Base-by-base conservation (phyloP, 768 basidiomycete species). In the Pulveroboletus ravenelii region DNA sequence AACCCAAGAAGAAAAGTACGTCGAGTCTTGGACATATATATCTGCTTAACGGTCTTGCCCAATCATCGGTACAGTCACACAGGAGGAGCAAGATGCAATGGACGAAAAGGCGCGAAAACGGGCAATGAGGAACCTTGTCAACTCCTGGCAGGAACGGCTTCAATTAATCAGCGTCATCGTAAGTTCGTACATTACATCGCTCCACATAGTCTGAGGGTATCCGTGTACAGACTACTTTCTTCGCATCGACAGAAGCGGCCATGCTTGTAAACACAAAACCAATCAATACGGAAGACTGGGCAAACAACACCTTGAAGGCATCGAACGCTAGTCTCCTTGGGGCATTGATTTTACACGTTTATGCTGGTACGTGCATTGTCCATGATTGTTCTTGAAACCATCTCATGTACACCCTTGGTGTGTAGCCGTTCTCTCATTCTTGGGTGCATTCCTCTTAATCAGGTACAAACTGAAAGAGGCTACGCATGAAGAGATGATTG, bases 81-180 rank as follows among this genome's bases (percentile, higher is more conserved):
- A 81, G 51, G 65, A 71, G 44, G 74, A 79, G 1, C 80, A 82
- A 54, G 68, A 82, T 54, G 56, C 68, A 8, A 65, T 61, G 23
- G 82, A 83, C 50, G 76, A 76, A 8, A 63, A 72, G 50, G 72
- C 71, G 12, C 67, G 71, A 35, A 68, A 66, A 54, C 70, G 73
- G 44, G 78, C 75, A 3, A 69, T 76, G 68, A 73, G 64, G 43
- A 76, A 79, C 37, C 70, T 82, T 3, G 71, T 80, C n/a, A 74
- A 75, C 56, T 78, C 78, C 4, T 84, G 82, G 82, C 76, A 79
- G 71, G 81, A 83, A 51, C 70, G 81, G 37, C 70, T 83, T 38
- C 79, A 82, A 64, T 67, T 83, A 10, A 81, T 84, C 62, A 77
- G 73, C 36, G 73, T 84, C 31, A 80, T 82, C 45, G 81, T 80